Evolutionary conservation across 2,329 filamentous ascomycete genomes (phyloP).

Genomic region (Colletotrichum paranaense): DNA sequence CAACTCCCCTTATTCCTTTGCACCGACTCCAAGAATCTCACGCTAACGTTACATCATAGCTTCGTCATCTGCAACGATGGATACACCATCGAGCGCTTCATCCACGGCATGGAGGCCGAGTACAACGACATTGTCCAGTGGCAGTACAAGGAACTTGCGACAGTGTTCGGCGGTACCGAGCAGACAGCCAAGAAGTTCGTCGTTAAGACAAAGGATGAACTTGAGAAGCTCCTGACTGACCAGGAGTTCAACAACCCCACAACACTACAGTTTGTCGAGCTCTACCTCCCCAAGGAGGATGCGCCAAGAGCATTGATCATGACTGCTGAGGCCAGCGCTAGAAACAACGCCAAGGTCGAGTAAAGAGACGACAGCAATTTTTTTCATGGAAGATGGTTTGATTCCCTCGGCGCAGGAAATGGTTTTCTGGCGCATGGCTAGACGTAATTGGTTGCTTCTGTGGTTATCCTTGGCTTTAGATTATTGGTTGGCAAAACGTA

Average conservation of each 20-base stretch:
- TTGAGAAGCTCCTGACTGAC: constrained; percentile 74
- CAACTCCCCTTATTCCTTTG: neutral
- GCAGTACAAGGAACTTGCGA: constrained; percentile 77
- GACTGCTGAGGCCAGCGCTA: constrained; percentile 78
- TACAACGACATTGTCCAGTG: constrained; percentile 88
- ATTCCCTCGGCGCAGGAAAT: neutral
- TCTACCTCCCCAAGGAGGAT: constrained; percentile 84
- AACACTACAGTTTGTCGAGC: constrained; percentile 78
- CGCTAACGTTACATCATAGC: constrained; percentile 48
- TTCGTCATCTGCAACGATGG: constrained; percentile 91
- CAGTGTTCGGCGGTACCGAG: constrained; percentile 72
- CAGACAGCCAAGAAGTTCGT: constrained; percentile 71
- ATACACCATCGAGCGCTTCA: constrained; percentile 89
- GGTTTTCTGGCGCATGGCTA: neutral
- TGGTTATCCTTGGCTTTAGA: neutral
- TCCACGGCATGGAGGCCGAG: constrained; percentile 81
- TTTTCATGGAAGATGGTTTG: neutral
- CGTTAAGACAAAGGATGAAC: constrained; percentile 75
- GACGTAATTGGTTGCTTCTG: neutral
- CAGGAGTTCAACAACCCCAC: constrained; percentile 69
- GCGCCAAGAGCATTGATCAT: constrained; percentile 76
- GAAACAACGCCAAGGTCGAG: constrained; percentile 66
- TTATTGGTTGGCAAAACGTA: neutral
- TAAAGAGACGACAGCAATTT: constrained; percentile 26
- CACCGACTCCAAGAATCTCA: neutral